phyloP scores from a whole-genome alignment of 2,329 filamentous ascomycete species.

The Chaetomiaceae sp. region DNA sequence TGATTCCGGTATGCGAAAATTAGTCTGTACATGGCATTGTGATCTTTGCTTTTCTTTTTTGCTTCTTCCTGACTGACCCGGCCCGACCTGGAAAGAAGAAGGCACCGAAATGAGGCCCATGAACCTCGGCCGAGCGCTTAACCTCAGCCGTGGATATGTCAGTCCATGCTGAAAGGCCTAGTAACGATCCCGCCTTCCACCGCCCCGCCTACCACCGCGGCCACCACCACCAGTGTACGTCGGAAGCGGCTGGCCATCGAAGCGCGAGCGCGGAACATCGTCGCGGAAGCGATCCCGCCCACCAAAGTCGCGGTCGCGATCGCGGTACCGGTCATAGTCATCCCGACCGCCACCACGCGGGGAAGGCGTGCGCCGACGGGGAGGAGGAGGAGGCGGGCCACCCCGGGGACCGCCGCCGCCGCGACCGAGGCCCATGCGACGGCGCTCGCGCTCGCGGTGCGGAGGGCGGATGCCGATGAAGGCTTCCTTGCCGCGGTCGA shows the following conservation, averaged over 20 bases:
- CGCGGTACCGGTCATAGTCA: neutral
- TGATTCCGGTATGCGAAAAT: too few relatives aligned
- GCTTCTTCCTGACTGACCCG: too few relatives aligned
- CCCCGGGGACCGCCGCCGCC: conserved; percentile 23
- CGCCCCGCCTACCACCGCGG: conserved; percentile 11
- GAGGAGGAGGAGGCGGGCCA: conserved; percentile 2
- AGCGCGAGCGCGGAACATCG: conserved; percentile 23
- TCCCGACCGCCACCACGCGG: neutral
- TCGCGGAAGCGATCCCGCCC: conserved; percentile 3
- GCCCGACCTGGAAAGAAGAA: too few relatives aligned
- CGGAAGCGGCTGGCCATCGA: conserved; percentile 26
- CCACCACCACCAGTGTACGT: conserved; percentile 19
- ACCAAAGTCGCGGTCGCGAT: neutral
- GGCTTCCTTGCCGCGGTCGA: conserved; percentile 69
- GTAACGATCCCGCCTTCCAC: conserved; percentile 10
- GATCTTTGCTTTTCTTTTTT: too few relatives aligned
- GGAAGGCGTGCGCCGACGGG: conserved; percentile 5
- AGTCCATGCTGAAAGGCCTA: too few relatives aligned
- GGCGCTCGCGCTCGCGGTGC: conserved; percentile 45
- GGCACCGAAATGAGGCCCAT: neutral
- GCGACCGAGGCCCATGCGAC: conserved; percentile 31
- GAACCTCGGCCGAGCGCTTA: neutral
- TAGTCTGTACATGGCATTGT: too few relatives aligned
- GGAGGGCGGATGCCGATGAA: conserved; percentile 61
- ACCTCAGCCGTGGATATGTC: neutral